Base-by-base conservation (phyloP, 192 early-diverging fungal species). In the Coemansia sp. region DNA sequence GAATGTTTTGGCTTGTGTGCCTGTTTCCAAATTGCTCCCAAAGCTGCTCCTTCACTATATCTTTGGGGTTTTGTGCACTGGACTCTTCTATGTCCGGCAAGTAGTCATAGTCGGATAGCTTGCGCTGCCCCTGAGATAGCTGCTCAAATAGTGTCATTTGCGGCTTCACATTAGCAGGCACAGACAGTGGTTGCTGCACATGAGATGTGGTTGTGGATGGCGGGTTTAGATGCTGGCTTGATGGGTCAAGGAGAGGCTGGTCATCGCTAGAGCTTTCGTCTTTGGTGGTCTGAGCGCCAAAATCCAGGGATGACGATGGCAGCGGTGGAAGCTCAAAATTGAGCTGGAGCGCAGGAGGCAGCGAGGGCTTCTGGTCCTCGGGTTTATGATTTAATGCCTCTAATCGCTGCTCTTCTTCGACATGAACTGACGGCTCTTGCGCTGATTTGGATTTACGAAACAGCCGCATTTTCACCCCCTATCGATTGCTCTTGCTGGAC, bases 391-490 rank as follows among this genome's bases (percentile, higher is more conserved):
- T 26, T 5, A 40, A 15, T 3, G 39, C 43, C 10, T 39, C 56
- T 5, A 18, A 34, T 34, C 7, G 32, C 6, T 34, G 32, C 6
- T 34, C 32, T 34, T 34, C 32, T 34, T 34, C 32, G 32, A 34
- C 26, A 14, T 34, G 32, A 16, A 23, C 44, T 16, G 14, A 18
- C 1, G 58, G 46, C 16, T 64, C 62, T 2, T 34, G 62, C 26
- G 46, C 57, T 11, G 53, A 30, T 40, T 76, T 76, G 31, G 58
- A 58, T 36, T 76, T 76, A 38, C 73, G 73, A 42, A 76, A 76
- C 16, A 76, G 56, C 38, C 73, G 54, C 73, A 76, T 75, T 16
- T 21, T 23, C 30, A 3, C n/a, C 4, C 23, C 4, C 12, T 23
- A 43, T 12, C 26, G 34, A 6, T 11, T 23, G n/a, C 18, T 45